These are phyloP conservation scores for Lecanicillium sp. DNA, from an alignment of 2,329 filamentous ascomycete genomes.

Conservation along the genomic window DNA sequence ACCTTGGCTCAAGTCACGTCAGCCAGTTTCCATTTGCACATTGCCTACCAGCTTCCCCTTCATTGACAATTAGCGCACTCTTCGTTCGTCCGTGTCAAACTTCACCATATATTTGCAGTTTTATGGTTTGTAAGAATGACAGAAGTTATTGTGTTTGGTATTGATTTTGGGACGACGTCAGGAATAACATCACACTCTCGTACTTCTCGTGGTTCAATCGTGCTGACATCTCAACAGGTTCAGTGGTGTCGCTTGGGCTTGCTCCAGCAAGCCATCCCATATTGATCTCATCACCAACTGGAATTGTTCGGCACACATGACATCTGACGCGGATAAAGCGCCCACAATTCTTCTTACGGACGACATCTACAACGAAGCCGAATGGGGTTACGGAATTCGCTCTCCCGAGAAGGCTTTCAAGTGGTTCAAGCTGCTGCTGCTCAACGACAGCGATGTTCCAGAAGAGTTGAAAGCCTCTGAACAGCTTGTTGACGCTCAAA, in stretches of 20 bases:
- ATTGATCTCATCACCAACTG: conserved; percentile 25
- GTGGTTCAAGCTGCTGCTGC: conserved; percentile 35
- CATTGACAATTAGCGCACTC: too few relatives aligned
- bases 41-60: too few relatives aligned
- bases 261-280: conserved; percentile 15
- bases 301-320: conserved; percentile 14
- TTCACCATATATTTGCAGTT: too few relatives aligned
- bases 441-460: conserved; percentile 23
- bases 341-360: conserved; percentile 20
- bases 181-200: conserved; percentile 4
- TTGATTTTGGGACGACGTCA: conserved; percentile 41
- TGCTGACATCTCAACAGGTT: conserved; percentile 15
- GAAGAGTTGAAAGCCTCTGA: conserved; percentile 13
- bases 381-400: conserved; percentile 26
- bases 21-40: too few relatives aligned
- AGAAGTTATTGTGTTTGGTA: conserved; percentile 26
- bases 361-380: fast-evolving
- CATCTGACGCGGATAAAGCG: conserved; percentile 22
- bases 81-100: too few relatives aligned
- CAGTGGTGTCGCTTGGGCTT: conserved; percentile 33
- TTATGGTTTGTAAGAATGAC: not conserved
- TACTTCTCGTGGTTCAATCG: conserved; percentile 1
- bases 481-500: conserved; percentile 12
- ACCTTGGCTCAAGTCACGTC: too few relatives aligned
- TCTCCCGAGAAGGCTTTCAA: conserved; percentile 14